Evolutionary conservation across 257 asterid genomes (phyloP).

Genomic region (Avicennia marina): DNA sequence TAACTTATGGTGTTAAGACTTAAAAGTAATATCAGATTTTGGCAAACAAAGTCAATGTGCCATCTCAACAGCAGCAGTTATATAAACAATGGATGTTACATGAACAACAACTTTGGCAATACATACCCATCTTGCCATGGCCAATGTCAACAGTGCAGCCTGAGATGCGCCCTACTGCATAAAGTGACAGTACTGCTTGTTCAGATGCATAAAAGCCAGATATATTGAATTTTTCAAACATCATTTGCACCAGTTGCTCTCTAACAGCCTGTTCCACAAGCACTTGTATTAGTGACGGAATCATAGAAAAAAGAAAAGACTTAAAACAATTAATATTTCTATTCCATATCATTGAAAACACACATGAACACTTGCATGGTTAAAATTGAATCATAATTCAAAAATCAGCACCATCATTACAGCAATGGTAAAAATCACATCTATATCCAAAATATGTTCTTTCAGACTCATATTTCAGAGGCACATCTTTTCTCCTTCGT

Average conservation of each 20-base stretch:
- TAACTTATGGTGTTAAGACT: background rate
- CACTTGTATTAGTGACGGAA: background rate
- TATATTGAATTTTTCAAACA: constrained; percentile 91
- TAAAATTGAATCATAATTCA: constrained; percentile 8
- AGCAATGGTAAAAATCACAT: no score
- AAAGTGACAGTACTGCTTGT: constrained; percentile 92
- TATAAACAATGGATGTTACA: background rate
- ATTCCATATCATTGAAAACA: background rate
- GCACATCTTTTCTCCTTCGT: no score
- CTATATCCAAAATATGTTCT: no score
- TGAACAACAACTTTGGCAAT: background rate
- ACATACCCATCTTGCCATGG: constrained; percentile 83
- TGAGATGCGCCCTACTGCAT: constrained; percentile 93
- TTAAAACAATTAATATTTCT: constrained; percentile 1
- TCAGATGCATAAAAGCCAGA: constrained; percentile 93
- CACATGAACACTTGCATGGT: constrained; percentile 1
- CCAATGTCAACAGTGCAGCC: constrained; percentile 93
- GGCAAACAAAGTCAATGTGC: constrained; percentile 6
- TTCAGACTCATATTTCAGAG: no score
- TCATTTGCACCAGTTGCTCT: constrained; percentile 91
- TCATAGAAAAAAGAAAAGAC: background rate
- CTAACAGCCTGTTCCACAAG: constrained; percentile 59
- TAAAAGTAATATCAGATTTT: background rate
- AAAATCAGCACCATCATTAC: background rate
- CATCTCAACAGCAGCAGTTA: constrained; percentile 7